These are phyloP conservation scores for Aspergillus felis DNA, from an alignment of 2,329 filamentous ascomycete genomes.

Conservation along the genomic window DNA sequence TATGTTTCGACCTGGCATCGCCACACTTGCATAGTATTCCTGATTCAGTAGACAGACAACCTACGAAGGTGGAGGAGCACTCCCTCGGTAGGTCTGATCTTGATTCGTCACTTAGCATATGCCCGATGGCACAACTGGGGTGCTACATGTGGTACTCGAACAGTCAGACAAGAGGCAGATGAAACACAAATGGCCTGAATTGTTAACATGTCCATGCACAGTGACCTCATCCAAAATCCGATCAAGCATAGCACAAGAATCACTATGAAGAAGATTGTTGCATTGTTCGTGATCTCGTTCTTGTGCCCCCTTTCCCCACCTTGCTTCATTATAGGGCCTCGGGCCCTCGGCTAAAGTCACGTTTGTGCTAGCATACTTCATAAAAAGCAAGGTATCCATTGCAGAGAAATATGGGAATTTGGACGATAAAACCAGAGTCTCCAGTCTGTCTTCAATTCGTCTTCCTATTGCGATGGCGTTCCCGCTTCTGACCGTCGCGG, in stretches of 20 bases:
- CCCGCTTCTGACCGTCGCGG: slow-evolving; percentile 12
- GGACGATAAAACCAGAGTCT: not conserved
- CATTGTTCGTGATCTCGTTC: not conserved
- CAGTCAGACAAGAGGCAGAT: not conserved
- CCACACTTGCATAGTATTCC: not conserved
- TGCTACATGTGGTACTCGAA: not conserved
- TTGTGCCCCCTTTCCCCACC: not conserved
- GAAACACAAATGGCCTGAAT: not conserved
- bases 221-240: not conserved
- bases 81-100: not conserved
- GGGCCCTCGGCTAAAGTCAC: not conserved
- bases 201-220: not conserved
- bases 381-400: not conserved
- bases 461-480: not conserved
- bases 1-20: not conserved
- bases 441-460: not conserved
- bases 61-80: not conserved
- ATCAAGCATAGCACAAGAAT: not conserved
- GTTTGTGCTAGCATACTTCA: not conserved
- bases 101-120: not conserved
- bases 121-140: not conserved
- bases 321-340: not conserved
- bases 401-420: not conserved
- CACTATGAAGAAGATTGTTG: not conserved
- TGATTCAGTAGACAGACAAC: not conserved